Percentiles rank a stretch among this genome's conserved stretches.
phyloP scores from a whole-genome alignment of 768 basidiomycete genomes.

The Boletus reticulatus region DNA sequence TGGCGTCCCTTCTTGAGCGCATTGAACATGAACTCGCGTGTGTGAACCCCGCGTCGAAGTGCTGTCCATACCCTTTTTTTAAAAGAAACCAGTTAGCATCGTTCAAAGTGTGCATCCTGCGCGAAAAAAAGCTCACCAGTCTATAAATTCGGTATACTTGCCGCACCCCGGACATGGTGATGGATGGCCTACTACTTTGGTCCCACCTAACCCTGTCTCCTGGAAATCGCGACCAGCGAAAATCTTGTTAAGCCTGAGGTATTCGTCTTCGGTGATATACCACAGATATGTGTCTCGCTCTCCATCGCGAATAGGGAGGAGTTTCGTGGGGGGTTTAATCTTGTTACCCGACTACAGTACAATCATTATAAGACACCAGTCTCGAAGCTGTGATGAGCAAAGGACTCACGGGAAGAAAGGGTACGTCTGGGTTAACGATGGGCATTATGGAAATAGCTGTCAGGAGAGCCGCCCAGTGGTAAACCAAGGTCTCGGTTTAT shows the following conservation, averaged over 20 bases:
- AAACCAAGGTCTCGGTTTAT: background rate
- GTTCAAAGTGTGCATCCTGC: background rate
- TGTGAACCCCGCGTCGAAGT: slow-evolving; percentile 15
- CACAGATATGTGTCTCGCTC: slow-evolving; percentile 2
- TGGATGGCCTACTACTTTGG: slow-evolving; percentile 12
- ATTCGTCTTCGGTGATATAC: slow-evolving; percentile 20
- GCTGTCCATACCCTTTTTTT: slow-evolving; percentile 15
- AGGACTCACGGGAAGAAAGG: slow-evolving; percentile 6
- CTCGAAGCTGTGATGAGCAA: background rate
- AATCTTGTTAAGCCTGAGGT: slow-evolving; percentile 12
- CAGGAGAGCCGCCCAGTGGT: too few relatives aligned
- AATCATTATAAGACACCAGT: background rate
- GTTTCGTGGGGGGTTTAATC: slow-evolving; percentile 7
- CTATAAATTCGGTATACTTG: slow-evolving; percentile 17
- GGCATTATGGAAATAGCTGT: background rate
- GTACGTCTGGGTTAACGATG: slow-evolving; percentile 3
- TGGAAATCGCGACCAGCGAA: slow-evolving; percentile 12
- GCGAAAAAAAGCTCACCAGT: background rate
- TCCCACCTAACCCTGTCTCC: slow-evolving; percentile 11
- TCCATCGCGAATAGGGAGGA: background rate
- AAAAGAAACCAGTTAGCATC: background rate
- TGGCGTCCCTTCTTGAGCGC: slow-evolving; percentile 10
- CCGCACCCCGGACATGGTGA: slow-evolving; percentile 6
- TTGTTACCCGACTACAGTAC: slow-evolving; percentile 3
- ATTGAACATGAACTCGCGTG: slow-evolving; percentile 18